phyloP scores from a whole-genome alignment of 2,329 filamentous ascomycete species.

The Venturia carpophila region DNA sequence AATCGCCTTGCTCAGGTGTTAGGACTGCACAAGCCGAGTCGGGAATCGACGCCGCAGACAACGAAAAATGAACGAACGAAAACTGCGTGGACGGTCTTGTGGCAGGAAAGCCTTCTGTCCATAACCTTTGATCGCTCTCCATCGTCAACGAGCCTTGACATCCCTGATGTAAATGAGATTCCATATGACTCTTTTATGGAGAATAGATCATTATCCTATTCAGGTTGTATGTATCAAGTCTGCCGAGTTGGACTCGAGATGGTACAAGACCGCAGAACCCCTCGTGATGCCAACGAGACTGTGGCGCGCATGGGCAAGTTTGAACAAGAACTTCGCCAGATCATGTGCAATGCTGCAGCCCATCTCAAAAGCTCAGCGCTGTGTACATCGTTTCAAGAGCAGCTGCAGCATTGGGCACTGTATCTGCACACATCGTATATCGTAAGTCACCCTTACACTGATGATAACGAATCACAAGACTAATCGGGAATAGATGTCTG shows the following conservation, averaged over 20 bases:
- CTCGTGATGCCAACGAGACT: constrained; percentile 46
- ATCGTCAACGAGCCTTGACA: constrained; percentile 46
- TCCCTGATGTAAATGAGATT: constrained; percentile 39
- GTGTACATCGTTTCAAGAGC: constrained; percentile 43
- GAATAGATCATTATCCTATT: constrained; percentile 46
- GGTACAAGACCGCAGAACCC: constrained; percentile 49
- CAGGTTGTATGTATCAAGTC: constrained; percentile 49
- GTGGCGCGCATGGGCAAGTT: constrained; percentile 49
- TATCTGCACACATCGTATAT: constrained; percentile 57
- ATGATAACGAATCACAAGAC: neutral
- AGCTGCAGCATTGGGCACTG: constrained; percentile 52
- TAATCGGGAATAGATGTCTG: constrained; percentile 39
- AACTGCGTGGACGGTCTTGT: constrained; percentile 53
- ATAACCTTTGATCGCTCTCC: constrained; percentile 55
- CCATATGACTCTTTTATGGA: constrained; percentile 36
- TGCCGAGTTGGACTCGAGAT: constrained; percentile 54
- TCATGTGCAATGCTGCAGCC: constrained; percentile 51
- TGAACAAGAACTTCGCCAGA: constrained; percentile 48
- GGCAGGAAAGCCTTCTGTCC: constrained; percentile 57
- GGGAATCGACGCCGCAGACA: constrained; percentile 44
- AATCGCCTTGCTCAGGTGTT: constrained; percentile 53
- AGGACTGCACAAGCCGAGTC: constrained; percentile 52
- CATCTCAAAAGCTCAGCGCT: constrained; percentile 48
- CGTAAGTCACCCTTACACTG: neutral
- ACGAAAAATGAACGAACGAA: constrained; percentile 33